These are phyloP conservation scores for Musa beccarii DNA, from an alignment of 176 grass and related monocot genomes.

Conservation along the genomic window DNA sequence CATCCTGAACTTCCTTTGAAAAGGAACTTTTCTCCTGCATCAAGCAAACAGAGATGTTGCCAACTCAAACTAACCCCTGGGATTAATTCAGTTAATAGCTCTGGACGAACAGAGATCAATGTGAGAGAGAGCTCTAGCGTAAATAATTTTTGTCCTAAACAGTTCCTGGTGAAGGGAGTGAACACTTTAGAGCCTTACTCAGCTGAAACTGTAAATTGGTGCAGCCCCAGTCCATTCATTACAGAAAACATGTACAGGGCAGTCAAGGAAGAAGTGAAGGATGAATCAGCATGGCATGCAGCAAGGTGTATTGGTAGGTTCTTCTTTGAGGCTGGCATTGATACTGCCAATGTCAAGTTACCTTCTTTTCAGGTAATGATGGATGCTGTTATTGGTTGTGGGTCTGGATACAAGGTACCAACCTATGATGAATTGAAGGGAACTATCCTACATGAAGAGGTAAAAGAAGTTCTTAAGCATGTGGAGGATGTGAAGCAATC, in stretches of 20 bases:
- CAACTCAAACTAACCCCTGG: neutral
- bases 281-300: constrained; percentile 23
- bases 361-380: constrained; percentile 55
- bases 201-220: neutral
- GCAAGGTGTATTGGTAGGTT: constrained; percentile 57
- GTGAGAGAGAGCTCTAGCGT: neutral
- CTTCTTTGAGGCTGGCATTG: constrained; percentile 56
- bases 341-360: constrained; percentile 39
- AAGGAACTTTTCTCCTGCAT: constrained; percentile 8
- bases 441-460: constrained; percentile 49
- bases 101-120: neutral
- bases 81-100: neutral
- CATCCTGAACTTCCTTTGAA: constrained; percentile 26
- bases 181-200: neutral
- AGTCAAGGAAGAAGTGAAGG: constrained; percentile 19
- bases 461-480: constrained; percentile 35
- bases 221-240: neutral
- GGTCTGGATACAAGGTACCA: constrained; percentile 28
- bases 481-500: constrained; percentile 38
- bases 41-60: constrained; percentile 4
- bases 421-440: constrained; percentile 32
- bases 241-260: constrained; percentile 8
- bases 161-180: neutral
- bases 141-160: neutral
- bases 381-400: constrained; percentile 30